Conservation (phyloP, 139 green algal genomes). For the Parachlorella kessleri region DNA sequence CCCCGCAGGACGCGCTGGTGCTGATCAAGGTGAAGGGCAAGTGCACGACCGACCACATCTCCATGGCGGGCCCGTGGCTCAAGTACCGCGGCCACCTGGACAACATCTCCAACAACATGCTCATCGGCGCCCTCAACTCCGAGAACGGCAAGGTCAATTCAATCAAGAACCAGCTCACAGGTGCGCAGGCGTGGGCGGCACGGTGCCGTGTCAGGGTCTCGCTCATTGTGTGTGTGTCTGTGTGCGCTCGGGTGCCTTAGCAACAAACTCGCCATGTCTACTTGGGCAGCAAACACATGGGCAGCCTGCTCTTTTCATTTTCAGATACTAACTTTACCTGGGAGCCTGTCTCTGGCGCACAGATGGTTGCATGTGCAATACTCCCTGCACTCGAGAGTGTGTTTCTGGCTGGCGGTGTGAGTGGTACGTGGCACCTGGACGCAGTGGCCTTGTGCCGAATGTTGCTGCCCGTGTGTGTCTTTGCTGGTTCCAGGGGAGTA, state of each 20-base stretch:
- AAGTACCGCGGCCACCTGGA: constrained; percentile 98
- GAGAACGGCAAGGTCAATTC: constrained; percentile 86
- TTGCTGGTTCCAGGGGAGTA: constrained; percentile 66
- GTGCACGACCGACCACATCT: constrained; percentile 99
- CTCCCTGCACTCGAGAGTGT: neutral
- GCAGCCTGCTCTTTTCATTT: too few species aligned
- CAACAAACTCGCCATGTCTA: too few species aligned
- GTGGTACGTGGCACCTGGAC: neutral
- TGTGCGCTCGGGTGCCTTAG: too few species aligned
- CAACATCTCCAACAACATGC: constrained; percentile 99
- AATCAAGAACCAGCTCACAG: constrained; percentile 66
- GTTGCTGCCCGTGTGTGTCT: too few species aligned
- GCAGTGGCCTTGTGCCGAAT: too few species aligned
- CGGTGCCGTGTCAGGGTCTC: neutral
- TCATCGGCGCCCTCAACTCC: constrained; percentile 94
- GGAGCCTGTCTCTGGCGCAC: too few species aligned
- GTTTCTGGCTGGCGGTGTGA: neutral
- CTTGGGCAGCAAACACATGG: too few species aligned
- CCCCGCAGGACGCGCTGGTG: constrained; percentile 45
- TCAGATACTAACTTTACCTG: too few species aligned
- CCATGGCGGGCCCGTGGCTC: constrained; percentile 96
- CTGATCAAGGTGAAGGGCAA: constrained; percentile 90
- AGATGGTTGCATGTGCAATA: neutral
- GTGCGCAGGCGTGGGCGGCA: constrained; percentile 40
- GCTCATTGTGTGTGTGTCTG: too few species aligned